Percentiles rank a stretch among this genome's conserved stretches.
phyloP scores from a whole-genome alignment of 139 green algal genomes.

The Monoraphidium neglectum region DNA sequence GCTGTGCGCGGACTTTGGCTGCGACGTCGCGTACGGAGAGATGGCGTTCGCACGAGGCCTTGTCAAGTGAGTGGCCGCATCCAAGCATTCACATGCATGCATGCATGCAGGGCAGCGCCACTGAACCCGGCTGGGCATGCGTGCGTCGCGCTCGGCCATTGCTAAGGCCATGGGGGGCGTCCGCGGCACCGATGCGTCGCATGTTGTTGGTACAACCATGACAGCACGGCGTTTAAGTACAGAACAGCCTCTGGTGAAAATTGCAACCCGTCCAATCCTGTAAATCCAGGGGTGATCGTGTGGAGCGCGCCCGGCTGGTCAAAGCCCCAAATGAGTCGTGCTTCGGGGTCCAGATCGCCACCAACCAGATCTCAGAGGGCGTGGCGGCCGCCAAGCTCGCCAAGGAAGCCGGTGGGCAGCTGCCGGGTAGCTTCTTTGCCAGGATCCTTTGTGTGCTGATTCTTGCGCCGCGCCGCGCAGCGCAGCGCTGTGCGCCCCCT shows the following conservation, averaged over 20 bases:
- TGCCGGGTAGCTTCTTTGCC: neutral
- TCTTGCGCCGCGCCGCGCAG: too few species aligned
- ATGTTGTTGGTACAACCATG: neutral
- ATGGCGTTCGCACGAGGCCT: slow-evolving; percentile 79
- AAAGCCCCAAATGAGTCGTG: slow-evolving; percentile 45
- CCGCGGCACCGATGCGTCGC: too few species aligned
- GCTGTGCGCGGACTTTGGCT: slow-evolving; percentile 71
- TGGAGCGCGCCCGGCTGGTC: slow-evolving; percentile 55
- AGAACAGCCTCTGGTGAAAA: neutral
- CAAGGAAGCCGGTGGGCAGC: slow-evolving; percentile 29
- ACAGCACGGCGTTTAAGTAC: neutral
- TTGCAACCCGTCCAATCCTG: neutral
- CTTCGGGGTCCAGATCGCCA: slow-evolving; percentile 75
- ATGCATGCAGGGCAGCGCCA: neutral
- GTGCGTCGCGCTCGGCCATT: too few species aligned
- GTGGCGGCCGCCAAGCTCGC: slow-evolving; percentile 60
- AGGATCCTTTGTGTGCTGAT: too few species aligned
- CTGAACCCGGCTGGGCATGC: neutral
- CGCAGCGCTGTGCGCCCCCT: too few species aligned
- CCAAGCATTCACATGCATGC: too few species aligned
- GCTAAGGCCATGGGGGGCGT: too few species aligned
- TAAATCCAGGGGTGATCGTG: slow-evolving; percentile 37
- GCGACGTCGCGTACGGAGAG: slow-evolving; percentile 73
- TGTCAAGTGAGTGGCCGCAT: slow-evolving; percentile 57
- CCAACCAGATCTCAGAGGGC: slow-evolving; percentile 80